Conservation (phyloP, 2,329 filamentous ascomycete genomes). For the Aspergillus ibericus region DNA sequence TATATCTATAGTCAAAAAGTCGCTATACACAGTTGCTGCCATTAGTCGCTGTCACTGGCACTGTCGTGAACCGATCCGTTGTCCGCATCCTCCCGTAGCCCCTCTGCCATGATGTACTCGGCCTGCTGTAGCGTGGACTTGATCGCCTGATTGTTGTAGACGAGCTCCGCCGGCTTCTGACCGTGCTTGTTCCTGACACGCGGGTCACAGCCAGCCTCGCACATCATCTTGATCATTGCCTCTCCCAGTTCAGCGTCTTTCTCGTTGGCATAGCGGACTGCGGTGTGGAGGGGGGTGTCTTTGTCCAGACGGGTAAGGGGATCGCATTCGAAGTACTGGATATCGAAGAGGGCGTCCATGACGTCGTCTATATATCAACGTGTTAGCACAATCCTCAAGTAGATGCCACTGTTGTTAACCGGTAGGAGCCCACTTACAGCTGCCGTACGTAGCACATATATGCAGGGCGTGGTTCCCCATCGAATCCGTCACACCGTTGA, state of each 20-base stretch:
- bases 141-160: slow-evolving; percentile 45
- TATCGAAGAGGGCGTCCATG: slow-evolving; percentile 49
- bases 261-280: slow-evolving; percentile 49
- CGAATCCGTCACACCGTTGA: slow-evolving; percentile 83
- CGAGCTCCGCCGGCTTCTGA: slow-evolving; percentile 47
- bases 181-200: slow-evolving; percentile 50
- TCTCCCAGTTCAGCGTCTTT: slow-evolving; percentile 44
- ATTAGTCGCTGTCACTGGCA: slow-evolving; percentile 44
- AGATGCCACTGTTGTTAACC: background rate
- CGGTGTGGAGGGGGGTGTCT: slow-evolving; percentile 48
- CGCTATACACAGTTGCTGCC: slow-evolving; percentile 4
- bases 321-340: slow-evolving; percentile 51
- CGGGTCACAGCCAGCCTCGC: slow-evolving; percentile 50
- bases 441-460: slow-evolving; percentile 80
- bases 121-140: slow-evolving; percentile 44
- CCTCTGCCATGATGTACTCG: slow-evolving; percentile 50
- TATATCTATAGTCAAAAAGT: slow-evolving; percentile 17
- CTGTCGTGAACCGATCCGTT: slow-evolving; percentile 40
- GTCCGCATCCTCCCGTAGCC: slow-evolving; percentile 37
- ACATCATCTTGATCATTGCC: slow-evolving; percentile 52
- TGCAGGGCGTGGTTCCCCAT: slow-evolving; percentile 89
- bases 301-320: slow-evolving; percentile 48
- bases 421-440: slow-evolving; percentile 62
- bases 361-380: slow-evolving; percentile 39
- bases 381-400: background rate